A percentile compares a stretch with the other conserved stretches of the same genome.
phyloP scores from a whole-genome alignment of 352 stramenopile genomes.

The Nothophytophthora sp. region DNA sequence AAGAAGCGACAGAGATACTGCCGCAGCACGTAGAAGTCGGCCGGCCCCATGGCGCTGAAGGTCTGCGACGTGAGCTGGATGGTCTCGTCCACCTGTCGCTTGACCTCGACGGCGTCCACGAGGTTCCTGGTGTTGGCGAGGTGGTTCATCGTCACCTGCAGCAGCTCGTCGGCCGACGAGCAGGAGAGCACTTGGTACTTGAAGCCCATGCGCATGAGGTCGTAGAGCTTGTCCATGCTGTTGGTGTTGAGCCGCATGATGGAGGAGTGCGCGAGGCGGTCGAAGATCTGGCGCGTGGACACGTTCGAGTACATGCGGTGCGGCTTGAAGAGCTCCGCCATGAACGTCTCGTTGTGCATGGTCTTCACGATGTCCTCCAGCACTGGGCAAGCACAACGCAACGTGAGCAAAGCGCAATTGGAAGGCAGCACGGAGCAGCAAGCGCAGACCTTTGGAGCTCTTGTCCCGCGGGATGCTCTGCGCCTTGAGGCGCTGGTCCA shows the following conservation, averaged over 20 bases:
- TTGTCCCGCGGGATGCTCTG: slow-evolving; percentile 92
- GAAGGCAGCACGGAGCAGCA: not conserved
- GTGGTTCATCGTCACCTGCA: slow-evolving; percentile 91
- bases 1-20: slow-evolving; percentile 90
- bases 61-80: slow-evolving; percentile 73
- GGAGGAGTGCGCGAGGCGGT: slow-evolving; percentile 91
- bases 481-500: slow-evolving; percentile 91
- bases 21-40: slow-evolving; percentile 82
- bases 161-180: slow-evolving; percentile 80
- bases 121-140: slow-evolving; percentile 75
- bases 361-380: slow-evolving; percentile 92
- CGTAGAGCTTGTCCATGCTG: slow-evolving; percentile 95
- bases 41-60: slow-evolving; percentile 65
- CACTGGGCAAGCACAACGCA: slow-evolving; percentile 44
- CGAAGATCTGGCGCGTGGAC: slow-evolving; percentile 91
- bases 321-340: slow-evolving; percentile 92
- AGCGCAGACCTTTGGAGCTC: slow-evolving; percentile 69
- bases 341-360: slow-evolving; percentile 93
- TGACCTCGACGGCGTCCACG: slow-evolving; percentile 65
- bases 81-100: slow-evolving; percentile 73
- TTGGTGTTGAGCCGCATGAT: slow-evolving; percentile 95
- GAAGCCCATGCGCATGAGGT: slow-evolving; percentile 96
- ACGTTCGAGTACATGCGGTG: slow-evolving; percentile 91
- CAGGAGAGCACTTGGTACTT: slow-evolving; percentile 91
- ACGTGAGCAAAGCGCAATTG: not conserved